Percentiles rank a stretch among this genome's conserved stretches.
phyloP scores from a whole-genome alignment of 2,329 filamentous ascomycete genomes.

The Trichoderma sp. region DNA sequence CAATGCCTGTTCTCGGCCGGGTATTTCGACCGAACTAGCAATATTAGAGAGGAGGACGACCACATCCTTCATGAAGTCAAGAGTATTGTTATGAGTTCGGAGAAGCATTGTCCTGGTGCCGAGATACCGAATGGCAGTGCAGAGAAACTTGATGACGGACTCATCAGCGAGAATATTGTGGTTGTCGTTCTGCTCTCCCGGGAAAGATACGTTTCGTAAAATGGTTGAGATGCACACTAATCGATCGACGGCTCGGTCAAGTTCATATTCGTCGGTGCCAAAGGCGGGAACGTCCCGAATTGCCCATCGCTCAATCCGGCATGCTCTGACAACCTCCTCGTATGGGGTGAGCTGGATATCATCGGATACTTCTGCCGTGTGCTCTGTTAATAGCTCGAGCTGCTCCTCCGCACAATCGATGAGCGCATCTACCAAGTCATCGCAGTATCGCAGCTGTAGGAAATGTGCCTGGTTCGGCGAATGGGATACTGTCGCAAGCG shows the following conservation, averaged over 20 bases:
- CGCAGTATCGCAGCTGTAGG: conserved; percentile 68
- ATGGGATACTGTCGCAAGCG: conserved; percentile 63
- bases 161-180: conserved; percentile 72
- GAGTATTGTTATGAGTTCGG: conserved; percentile 75
- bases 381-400: conserved; percentile 77
- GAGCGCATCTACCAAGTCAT: conserved; percentile 83
- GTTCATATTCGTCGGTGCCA: conserved; percentile 73
- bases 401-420: conserved; percentile 91
- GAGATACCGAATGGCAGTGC: conserved; percentile 78
- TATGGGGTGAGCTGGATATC: conserved; percentile 80
- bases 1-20: conserved; percentile 81
- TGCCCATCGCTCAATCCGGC: conserved; percentile 67
- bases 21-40: conserved; percentile 74
- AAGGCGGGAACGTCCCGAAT: conserved; percentile 72
- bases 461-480: conserved; percentile 66
- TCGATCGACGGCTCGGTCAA: conserved; percentile 82
- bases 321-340: conserved; percentile 82
- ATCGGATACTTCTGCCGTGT: conserved; percentile 82
- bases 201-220: conserved; percentile 86
- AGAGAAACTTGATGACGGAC: conserved; percentile 77
- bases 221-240: conserved; percentile 90
- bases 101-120: conserved; percentile 87
- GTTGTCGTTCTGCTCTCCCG: conserved; percentile 61
- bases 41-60: conserved; percentile 89
- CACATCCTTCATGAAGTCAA: conserved; percentile 97